A percentile compares a stretch with the other conserved stretches of the same genome.
Conservation (phyloP, 1,284 basidiomycete species). For the Ceratobasidium sp. region DNA sequence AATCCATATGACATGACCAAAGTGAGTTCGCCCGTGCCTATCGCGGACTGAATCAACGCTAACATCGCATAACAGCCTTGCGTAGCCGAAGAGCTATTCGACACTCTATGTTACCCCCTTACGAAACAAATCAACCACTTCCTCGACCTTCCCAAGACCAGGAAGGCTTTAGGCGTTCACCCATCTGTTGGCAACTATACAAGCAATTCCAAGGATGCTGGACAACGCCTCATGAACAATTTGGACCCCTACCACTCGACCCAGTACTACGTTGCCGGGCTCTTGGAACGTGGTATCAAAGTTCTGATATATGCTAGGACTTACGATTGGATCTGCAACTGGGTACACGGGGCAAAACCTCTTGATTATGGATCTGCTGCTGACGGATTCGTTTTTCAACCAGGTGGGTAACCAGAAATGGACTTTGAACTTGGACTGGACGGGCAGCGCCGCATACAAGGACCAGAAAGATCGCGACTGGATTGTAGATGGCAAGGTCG, state of each 20-base stretch:
- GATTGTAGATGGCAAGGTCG: slow-evolving; percentile 60
- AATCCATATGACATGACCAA: slow-evolving; percentile 40
- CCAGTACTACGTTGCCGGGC: slow-evolving; percentile 58
- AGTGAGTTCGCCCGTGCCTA: neutral
- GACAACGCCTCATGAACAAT: slow-evolving; percentile 49
- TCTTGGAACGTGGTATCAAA: slow-evolving; percentile 71
- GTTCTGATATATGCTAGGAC: slow-evolving; percentile 79
- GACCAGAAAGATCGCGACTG: slow-evolving; percentile 59
- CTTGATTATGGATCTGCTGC: neutral
- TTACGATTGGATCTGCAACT: slow-evolving; percentile 84
- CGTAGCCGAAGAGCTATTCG: slow-evolving; percentile 13
- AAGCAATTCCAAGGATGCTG: slow-evolving; percentile 55
- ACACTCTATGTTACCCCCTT: slow-evolving; percentile 58
- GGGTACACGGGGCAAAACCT: slow-evolving; percentile 49
- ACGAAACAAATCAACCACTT: slow-evolving; percentile 58
- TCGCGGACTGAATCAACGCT: neutral
- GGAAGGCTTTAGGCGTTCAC: slow-evolving; percentile 57
- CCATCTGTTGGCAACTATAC: slow-evolving; percentile 53
- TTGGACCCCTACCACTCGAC: slow-evolving; percentile 34
- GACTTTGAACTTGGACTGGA: slow-evolving; percentile 59
- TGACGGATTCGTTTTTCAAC: neutral
- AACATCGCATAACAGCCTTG: slow-evolving; percentile 20
- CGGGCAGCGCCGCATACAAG: slow-evolving; percentile 57
- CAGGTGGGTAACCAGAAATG: slow-evolving; percentile 58
- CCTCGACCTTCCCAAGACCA: slow-evolving; percentile 59